A percentile compares a stretch with the other conserved stretches of the same genome.
Evolutionary conservation across 2,329 filamentous ascomycete genomes (phyloP).

Genomic region (Didymella arachidicola): DNA sequence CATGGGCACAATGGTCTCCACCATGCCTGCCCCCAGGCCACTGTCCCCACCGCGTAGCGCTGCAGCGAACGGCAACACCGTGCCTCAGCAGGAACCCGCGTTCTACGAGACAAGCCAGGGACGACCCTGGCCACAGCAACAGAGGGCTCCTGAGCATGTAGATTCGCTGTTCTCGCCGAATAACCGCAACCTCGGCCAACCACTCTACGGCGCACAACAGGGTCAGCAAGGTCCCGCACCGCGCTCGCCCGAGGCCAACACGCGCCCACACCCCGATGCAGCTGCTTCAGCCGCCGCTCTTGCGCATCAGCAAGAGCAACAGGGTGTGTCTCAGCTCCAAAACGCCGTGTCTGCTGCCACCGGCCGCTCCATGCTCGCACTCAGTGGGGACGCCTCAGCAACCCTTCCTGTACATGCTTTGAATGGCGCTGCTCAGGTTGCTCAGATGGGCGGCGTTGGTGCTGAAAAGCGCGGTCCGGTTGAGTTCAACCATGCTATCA

Average conservation of each 20-base stretch:
- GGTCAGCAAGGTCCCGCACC: constrained; percentile 44
- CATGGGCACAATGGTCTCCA: constrained; percentile 94
- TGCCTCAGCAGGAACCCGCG: constrained; percentile 52
- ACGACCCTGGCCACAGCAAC: constrained; percentile 52
- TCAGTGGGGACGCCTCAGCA: constrained; percentile 55
- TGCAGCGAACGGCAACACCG: constrained; percentile 62
- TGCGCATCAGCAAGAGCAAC: constrained; percentile 69
- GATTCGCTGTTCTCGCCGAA: constrained; percentile 55
- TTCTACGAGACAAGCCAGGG: constrained; percentile 49
- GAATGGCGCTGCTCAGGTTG: constrained; percentile 68
- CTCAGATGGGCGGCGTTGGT: constrained; percentile 61
- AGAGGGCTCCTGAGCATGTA: constrained; percentile 43
- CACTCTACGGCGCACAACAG: constrained; percentile 48
- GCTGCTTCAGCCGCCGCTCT: constrained; percentile 54
- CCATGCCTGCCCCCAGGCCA: constrained; percentile 69
- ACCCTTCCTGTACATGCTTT: constrained; percentile 64
- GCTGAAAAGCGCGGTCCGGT: constrained; percentile 88
- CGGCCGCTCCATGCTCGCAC: constrained; percentile 62
- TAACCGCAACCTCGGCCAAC: constrained; percentile 53
- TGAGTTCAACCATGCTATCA: constrained; percentile 99
- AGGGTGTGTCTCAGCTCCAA: constrained; percentile 70
- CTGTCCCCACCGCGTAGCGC: constrained; percentile 57
- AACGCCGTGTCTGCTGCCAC: constrained; percentile 68
- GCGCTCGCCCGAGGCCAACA: constrained; percentile 48
- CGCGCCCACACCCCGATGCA: constrained; percentile 49